These are phyloP conservation scores for Musa troglodytarum DNA, from an alignment of 176 grass and related monocot genomes.

Conservation along the genomic window DNA sequence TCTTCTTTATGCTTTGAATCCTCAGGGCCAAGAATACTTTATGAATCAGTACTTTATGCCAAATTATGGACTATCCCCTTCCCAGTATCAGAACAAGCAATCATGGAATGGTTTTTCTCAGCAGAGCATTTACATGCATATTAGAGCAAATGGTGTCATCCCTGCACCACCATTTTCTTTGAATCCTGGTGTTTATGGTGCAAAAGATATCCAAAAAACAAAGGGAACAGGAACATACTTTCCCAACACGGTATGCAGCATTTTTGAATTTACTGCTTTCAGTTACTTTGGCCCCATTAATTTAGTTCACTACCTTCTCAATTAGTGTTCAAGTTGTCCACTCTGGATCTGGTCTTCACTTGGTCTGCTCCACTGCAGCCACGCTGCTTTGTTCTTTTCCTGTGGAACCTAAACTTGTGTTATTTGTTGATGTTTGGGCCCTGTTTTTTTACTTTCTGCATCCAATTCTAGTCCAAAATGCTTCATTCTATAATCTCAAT, in stretches of 20 bases:
- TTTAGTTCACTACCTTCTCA: too few species aligned
- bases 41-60: constrained; percentile 29
- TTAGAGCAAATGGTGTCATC: constrained; percentile 38
- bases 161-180: constrained; percentile 30
- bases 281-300: too few species aligned
- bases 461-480: background rate
- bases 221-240: constrained; percentile 85
- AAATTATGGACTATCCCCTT: constrained; percentile 26
- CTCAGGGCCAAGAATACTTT: constrained; percentile 21
- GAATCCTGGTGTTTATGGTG: constrained; percentile 26
- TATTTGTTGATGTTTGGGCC: background rate
- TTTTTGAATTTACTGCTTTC: constrained; percentile 1
- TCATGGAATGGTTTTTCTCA: constrained; percentile 45
- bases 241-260: constrained; percentile 48
- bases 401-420: background rate
- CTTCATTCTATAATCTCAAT: background rate
- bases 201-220: constrained; percentile 46
- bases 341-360: background rate
- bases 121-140: constrained; percentile 33
- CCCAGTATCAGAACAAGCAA: constrained; percentile 35
- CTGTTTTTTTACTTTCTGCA: background rate
- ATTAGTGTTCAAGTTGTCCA: background rate
- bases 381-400: background rate
- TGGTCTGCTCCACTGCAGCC: too few species aligned
- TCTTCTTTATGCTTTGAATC: constrained; percentile 40